Conservation (phyloP, 176 grass and related monocot species). For the Eremochloa ophiuroides region DNA sequence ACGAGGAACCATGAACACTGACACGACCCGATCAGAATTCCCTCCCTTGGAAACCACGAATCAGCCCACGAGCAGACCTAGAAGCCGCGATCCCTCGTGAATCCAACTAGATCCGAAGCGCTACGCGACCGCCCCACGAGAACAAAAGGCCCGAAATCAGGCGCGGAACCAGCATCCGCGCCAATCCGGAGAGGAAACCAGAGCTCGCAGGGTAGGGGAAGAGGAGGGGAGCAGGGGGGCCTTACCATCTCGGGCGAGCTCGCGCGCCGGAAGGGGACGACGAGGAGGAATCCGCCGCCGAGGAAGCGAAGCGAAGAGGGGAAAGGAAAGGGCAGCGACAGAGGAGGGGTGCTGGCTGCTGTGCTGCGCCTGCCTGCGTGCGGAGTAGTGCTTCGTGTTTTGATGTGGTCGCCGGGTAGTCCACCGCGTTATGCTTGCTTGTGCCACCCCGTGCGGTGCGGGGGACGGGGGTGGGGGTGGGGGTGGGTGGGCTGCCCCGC, state of each 20-base stretch:
- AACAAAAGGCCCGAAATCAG: neutral
- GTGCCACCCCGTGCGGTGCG: too few relatives aligned
- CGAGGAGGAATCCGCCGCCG: constrained; percentile 5
- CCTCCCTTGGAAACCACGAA: neutral
- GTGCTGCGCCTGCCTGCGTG: neutral
- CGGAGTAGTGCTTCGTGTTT: neutral
- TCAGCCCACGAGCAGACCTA: neutral
- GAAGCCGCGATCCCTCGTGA: neutral
- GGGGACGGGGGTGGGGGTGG: neutral
- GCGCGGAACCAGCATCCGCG: neutral
- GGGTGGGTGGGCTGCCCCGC: neutral
- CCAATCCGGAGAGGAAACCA: constrained; percentile 15
- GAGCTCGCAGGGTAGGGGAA: neutral
- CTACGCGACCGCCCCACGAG: neutral
- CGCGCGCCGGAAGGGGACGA: neutral
- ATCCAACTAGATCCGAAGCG: constrained; percentile 20
- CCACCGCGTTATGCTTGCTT: too few relatives aligned
- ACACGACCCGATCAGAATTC: neutral
- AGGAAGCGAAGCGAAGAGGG: neutral
- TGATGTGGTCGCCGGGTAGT: constrained; percentile 38
- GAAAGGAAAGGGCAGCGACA: neutral
- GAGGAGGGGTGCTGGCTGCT: neutral
- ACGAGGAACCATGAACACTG: neutral
- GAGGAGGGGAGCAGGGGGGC: neutral
- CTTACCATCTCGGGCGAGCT: constrained; percentile 42